Conservation (phyloP, 257 asterid genomes). For the Solanum tarijense region DNA sequence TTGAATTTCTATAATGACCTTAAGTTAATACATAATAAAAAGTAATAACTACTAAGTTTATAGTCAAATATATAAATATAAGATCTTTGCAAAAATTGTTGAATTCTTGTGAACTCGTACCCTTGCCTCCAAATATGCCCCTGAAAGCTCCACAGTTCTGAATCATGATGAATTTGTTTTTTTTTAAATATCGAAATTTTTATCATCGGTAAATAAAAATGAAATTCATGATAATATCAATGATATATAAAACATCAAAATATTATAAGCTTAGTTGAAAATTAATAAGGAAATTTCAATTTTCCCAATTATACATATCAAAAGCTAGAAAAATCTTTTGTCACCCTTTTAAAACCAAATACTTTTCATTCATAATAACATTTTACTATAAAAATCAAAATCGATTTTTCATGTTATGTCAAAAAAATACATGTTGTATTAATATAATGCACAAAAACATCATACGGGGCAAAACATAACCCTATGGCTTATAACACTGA, state of each 20-base stretch:
- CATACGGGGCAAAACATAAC: no score
- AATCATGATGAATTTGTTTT: no score
- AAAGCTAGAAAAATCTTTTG: neutral
- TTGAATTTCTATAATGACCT: neutral
- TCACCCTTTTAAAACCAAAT: neutral
- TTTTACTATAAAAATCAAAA: neutral
- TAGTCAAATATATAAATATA: neutral
- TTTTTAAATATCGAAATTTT: neutral
- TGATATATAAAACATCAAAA: neutral
- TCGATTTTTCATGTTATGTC: neutral
- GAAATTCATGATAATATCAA: neutral
- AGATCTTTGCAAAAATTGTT: neutral
- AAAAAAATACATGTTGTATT: no score
- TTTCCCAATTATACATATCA: neutral
- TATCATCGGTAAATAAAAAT: neutral
- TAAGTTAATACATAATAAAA: neutral
- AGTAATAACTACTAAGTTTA: neutral
- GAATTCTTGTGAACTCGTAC: neutral
- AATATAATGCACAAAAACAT: neutral
- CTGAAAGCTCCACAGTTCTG: neutral
- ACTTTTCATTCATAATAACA: no score
- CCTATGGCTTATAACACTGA: no score
- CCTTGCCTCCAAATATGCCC: neutral
- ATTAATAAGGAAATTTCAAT: neutral
- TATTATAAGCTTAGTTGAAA: neutral